phyloP scores from a whole-genome alignment of 1,139 yeast genomes.

The Yamadazyma kanchanaburiensis region DNA sequence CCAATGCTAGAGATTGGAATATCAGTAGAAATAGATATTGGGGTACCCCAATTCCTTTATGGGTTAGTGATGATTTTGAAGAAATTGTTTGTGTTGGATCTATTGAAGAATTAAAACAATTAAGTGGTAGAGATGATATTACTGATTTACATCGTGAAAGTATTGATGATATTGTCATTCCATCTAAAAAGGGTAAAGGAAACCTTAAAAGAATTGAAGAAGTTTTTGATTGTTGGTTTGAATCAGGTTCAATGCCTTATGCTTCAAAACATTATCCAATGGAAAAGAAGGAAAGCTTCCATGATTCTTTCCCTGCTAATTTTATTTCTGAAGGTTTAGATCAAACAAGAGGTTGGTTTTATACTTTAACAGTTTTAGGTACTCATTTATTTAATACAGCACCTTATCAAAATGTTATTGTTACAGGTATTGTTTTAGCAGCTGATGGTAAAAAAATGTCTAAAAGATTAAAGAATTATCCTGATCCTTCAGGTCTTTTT shows the following conservation, averaged over 20 bases:
- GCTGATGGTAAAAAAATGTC: slow-evolving; percentile 99
- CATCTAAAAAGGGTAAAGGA: slow-evolving; percentile 91
- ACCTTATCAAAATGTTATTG: slow-evolving; percentile 94
- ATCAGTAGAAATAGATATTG: slow-evolving; percentile 97
- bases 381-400: slow-evolving; percentile 90
- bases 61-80: slow-evolving; percentile 93
- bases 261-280: slow-evolving; percentile 97
- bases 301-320: slow-evolving; percentile 86
- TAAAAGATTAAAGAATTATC: slow-evolving; percentile 95
- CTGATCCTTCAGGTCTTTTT: slow-evolving; percentile 83
- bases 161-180: slow-evolving; percentile 89
- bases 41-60: slow-evolving; percentile 99
- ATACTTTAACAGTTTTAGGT: slow-evolving; percentile 92
- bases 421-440: slow-evolving; percentile 94
- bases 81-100: slow-evolving; percentile 95
- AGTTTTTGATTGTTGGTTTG: slow-evolving; percentile 99
- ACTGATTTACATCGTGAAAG: slow-evolving; percentile 92
- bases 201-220: slow-evolving; percentile 86
- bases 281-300: slow-evolving; percentile 76
- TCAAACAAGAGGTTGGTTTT: slow-evolving; percentile 99
- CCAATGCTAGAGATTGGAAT: slow-evolving; percentile 99
- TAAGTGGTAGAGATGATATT: slow-evolving; percentile 77
- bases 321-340: slow-evolving; percentile 98
- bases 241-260: slow-evolving; percentile 98
- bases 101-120: slow-evolving; percentile 74